Base-by-base conservation (phyloP, 1,284 basidiomycete genomes). In the Papiliotrema laurentii region DNA sequence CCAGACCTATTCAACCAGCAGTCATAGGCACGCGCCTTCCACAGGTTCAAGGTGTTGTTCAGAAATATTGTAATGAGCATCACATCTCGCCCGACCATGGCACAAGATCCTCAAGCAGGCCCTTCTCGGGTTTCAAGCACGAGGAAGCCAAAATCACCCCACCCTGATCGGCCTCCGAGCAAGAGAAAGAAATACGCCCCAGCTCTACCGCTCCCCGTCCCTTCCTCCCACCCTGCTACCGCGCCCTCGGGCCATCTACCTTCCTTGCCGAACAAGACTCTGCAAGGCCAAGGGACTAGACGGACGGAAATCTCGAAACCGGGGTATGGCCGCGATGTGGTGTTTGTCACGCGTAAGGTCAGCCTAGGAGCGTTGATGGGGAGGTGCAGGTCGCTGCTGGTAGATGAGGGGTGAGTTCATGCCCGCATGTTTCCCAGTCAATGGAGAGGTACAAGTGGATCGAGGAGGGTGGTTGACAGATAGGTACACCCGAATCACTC, bases 271-370 rank as follows among this genome's bases (percentile, higher is more conserved):
- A 47, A 21, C 37, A 47, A 47, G 25, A 30, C 34, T 14, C 21
- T 47, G 1, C 46, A 47, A 35, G 46, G 46, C 7, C 27, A 33
- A 21, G 7, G 13, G 5, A 42, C 46, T 22, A 21, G 30, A 10
- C 26, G 68, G 40, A 63, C 57, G 5, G 66, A 72, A 45, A 46
- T 45, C 5, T 52, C 55, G 27, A 59, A 60, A 44, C 54, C 51
- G n/a, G 68, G 65, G 4, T 68, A 56, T 45, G 85, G 86, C 66
- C 82, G 86, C 69, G 87, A 87, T 59, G 77, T 80, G 53, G 83
- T 93, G 33, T 88, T 88, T 54, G 68, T 93, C 42, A 88, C 87
- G 54, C 82, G 89, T 40, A 86, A 84, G 65, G 88, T 86, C 2
- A 75, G 79, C 22, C 67, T 92, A 14, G 85, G 82, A 19, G 77